Evolutionary conservation across 1,284 basidiomycete species (phyloP), one percentile per base, ranked within the genome.

Genomic region (Boletus mariae): DNA sequence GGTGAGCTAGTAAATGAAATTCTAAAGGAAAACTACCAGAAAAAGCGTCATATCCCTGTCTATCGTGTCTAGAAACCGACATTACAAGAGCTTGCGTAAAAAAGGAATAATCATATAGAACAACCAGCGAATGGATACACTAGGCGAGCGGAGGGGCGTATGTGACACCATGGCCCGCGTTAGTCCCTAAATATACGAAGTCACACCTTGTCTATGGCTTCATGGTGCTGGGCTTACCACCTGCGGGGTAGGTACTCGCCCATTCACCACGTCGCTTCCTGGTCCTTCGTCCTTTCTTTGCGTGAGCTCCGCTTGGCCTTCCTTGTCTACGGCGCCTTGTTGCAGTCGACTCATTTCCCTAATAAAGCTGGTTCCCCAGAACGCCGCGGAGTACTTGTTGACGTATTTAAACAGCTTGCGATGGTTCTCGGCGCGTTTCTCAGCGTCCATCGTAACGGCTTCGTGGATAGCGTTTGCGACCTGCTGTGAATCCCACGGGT

Each of bases 391-490:
- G 75, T 95, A 94, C 72, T 95, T 95, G 74, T 86, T 88, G 57
- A 96, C 92, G 71, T 97, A 96, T 75, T 93, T 92, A 79, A 92
- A 95, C 58, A 99, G 77, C 73, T 99, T 99, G 59, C 87, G 80
- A 71, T 97, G 94, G 74, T 98, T 98, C 72, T 92, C 89, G 38
- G 87, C 86, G 20, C 93, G 83, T 45, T 81, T 84, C 45, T 87
- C 85, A 2, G 81, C 75, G 45, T 86, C 82, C 90, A 97, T 94
- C 2, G 91, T 95, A 55, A 99, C 85, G 0, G 96, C 94, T 67
- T 92, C 86, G 71, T 95, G 87, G 59, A 99, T 98, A 6, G 94
- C 94, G 66, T 97, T 89, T 1, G 97, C 96, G 38, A 98, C 94
- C 61, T 94, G 88, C 71, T 97, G 94, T 25, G 89, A 88, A 68